Evolutionary conservation across 306 rosid genomes (phyloP).

Genomic region (Prunus mume): DNA sequence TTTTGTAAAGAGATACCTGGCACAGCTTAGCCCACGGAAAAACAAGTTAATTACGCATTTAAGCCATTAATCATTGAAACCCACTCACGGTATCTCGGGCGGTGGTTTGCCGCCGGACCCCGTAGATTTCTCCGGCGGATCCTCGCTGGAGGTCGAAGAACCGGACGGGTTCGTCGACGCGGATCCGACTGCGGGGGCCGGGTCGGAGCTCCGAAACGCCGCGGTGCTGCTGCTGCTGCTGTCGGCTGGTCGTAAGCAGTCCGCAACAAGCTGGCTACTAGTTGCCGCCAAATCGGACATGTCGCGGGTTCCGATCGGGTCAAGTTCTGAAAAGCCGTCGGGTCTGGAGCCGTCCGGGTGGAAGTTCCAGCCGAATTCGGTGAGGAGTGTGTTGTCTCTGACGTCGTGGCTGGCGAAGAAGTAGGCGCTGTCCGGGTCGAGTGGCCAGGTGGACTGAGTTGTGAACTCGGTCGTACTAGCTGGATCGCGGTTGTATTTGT

Average conservation of each 20-base stretch:
- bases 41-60: conserved; percentile 23
- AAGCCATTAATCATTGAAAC: conserved; percentile 24
- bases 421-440: conserved; percentile 34
- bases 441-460: conserved; percentile 49
- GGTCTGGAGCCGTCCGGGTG: conserved; percentile 24
- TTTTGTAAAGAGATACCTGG: background rate
- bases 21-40: conserved; percentile 19
- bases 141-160: conserved; percentile 86
- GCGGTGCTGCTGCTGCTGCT: background rate
- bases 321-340: conserved; percentile 1
- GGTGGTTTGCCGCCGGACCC: conserved; percentile 59
- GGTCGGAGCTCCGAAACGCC: conserved; percentile 23
- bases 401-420: conserved; percentile 34
- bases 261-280: background rate
- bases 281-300: conserved; percentile 29
- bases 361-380: conserved; percentile 73
- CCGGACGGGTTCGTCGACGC: conserved; percentile 56
- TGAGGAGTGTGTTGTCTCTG: conserved; percentile 43
- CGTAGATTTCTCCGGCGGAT: conserved; percentile 67
- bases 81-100: conserved; percentile 82
- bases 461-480: conserved; percentile 28
- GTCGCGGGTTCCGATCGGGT: conserved; percentile 35
- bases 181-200: conserved; percentile 27
- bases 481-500: conserved; percentile 42
- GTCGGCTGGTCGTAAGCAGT: background rate